Base-by-base conservation (phyloP, 2,329 filamentous ascomycete genomes). In the Cryphonectria radicalis region DNA sequence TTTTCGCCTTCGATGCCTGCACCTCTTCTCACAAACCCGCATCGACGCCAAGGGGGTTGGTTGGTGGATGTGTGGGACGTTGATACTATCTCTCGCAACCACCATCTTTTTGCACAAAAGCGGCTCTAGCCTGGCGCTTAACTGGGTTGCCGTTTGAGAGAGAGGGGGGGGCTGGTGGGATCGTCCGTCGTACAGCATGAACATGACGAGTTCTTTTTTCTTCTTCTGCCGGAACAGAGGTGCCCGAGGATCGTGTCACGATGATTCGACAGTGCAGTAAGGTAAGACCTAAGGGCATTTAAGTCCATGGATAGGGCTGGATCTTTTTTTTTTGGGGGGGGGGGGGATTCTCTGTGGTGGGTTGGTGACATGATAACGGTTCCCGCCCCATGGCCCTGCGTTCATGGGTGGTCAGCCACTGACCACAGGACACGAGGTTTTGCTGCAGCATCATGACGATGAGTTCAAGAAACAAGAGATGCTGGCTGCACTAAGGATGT, bases 111-210 rank as follows among this genome's bases (percentile, higher is more conserved):
- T 32, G 59, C 35, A n/a, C 32, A 10, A 1, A 11, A 32, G 57
- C 59, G 14, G 59, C 59, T 62, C 32, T 22, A 40, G 59, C 25
- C 17, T 50, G 28, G 32, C 59, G 40, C 59, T 19, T 6, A n/a
- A 17, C 1, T 50, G 17, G 32, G 6, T 5, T 10, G 32, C 59
- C 32, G 32, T 35, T 19, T 8, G 35, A 22, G 22, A 3, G 28
- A 3, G 32, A 3, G 32, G 32, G 32, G 32, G 3, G 3, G 32
- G 19, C 35, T 37, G 35, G 35, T 37, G 32, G 32, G 66, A 64
- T 68, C 69, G 37, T 53, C 60, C 28, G 66, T 71, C 66, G 57
- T 67, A 68, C 69, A 64, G 66, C 69, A 68, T 65, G 53, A 62
- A 32, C 59, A 5, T 40, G 32, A 40, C 13, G 35, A 35, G 19